phyloP scores from a whole-genome alignment of 306 rosid species.

The Medicago ruthenica region DNA sequence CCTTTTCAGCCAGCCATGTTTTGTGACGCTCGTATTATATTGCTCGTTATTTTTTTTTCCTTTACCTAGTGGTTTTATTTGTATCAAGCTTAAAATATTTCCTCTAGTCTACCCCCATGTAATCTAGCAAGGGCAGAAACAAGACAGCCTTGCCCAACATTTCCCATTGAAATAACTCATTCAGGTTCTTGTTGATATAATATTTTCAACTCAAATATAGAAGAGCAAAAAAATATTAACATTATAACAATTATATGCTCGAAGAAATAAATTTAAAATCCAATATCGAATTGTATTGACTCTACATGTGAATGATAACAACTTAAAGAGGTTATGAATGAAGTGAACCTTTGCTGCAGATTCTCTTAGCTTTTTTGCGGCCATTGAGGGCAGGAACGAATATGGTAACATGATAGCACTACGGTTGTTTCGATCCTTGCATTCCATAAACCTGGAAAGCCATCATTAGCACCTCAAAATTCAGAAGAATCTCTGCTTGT shows the following conservation, averaged over 20 bases:
- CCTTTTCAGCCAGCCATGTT: too few relatives aligned
- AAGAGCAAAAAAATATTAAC: slow-evolving; percentile 7
- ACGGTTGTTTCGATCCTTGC: slow-evolving; percentile 92
- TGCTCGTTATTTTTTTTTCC: too few relatives aligned
- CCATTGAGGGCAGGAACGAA: slow-evolving; percentile 84
- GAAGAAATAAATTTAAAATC: slow-evolving; percentile 12
- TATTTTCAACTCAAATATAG: slow-evolving; percentile 26
- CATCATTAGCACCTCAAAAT: slow-evolving; percentile 38
- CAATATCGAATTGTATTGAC: not conserved
- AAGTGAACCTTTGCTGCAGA: slow-evolving; percentile 77
- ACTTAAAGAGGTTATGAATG: slow-evolving; percentile 31
- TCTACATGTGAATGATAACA: not conserved
- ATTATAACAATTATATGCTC: not conserved
- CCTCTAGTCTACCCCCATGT: slow-evolving; percentile 22
- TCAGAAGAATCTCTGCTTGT: slow-evolving; percentile 29
- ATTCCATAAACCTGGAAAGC: slow-evolving; percentile 89
- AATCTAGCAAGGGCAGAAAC: slow-evolving; percentile 22
- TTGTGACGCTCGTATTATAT: too few relatives aligned
- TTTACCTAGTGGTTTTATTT: too few relatives aligned
- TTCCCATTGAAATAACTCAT: slow-evolving; percentile 21
- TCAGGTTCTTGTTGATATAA: slow-evolving; percentile 3
- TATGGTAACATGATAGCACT: slow-evolving; percentile 75
- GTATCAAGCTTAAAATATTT: slow-evolving; percentile 1
- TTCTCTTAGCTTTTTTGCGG: slow-evolving; percentile 69
- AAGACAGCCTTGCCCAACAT: slow-evolving; percentile 14